Percentiles rank a stretch among this genome's conserved stretches.
phyloP scores from a whole-genome alignment of 163 green algal species.

The Scenedesmus sp. region DNA sequence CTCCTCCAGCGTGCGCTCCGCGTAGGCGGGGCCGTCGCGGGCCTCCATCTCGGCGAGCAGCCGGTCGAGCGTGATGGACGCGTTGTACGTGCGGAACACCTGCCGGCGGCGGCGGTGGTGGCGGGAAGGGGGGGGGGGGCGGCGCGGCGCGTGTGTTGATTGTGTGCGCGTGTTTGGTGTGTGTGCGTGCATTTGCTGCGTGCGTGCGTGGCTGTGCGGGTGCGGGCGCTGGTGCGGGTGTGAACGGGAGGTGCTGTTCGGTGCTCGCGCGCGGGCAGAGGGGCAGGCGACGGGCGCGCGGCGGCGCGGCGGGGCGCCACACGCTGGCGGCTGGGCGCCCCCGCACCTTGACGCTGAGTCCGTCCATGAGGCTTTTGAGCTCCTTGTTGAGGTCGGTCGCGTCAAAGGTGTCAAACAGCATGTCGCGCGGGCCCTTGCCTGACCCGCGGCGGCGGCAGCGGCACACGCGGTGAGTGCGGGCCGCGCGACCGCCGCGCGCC shows the following conservation, averaged over 20 bases:
- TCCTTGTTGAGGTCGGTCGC: constrained; percentile 92
- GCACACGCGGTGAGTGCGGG: too few species aligned
- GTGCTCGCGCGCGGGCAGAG: too few species aligned
- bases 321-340: too few species aligned
- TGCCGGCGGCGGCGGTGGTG: too few species aligned
- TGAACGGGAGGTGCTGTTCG: not conserved
- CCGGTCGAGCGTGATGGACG: constrained; percentile 91
- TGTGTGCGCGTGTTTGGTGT: not conserved
- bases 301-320: too few species aligned
- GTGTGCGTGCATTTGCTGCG: not conserved
- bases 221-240: not conserved
- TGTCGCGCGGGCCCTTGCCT: constrained; percentile 84
- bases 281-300: too few species aligned
- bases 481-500: too few species aligned
- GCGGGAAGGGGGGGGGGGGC: too few species aligned
- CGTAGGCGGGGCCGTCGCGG: constrained; percentile 42
- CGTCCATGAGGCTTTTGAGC: constrained; percentile 96
- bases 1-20: constrained; percentile 63
- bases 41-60: constrained; percentile 78
- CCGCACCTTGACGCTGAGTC: constrained; percentile 92
- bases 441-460: constrained; percentile 24
- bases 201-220: not conserved
- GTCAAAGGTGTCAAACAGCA: constrained; percentile 95
- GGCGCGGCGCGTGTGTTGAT: too few species aligned
- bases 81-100: constrained; percentile 99